Evolutionary conservation across 2,329 filamentous ascomycete genomes (phyloP), one percentile per base, ranked within the genome.

Genomic region (Volutella citrinella): DNA sequence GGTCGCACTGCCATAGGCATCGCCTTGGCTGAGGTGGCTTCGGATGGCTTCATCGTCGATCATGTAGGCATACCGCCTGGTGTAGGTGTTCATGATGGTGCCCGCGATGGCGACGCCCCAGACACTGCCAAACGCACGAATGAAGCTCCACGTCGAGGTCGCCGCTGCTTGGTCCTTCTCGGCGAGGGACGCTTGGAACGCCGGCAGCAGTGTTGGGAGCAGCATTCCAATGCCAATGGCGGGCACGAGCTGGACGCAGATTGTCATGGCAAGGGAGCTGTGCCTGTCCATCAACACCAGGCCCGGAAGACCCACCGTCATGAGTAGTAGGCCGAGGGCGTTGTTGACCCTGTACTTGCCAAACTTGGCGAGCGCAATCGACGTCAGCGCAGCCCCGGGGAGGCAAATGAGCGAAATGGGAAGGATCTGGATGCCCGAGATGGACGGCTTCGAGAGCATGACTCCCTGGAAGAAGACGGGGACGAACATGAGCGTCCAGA

Each of bases 401-500:
- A 64, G 45, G 2, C 48, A 51, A 10, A 59, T 51, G 1, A 61
- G 33, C 1, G 55, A 50, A 1, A 51, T 43, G 23, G 57, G 48
- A 23, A 68, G 52, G 17, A 65, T 34, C 11, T 55, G 45, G 1
- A 65, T 49, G 2, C 60, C 65, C 0, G 63, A 52, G 0, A 54
- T 41, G 0, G 50, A 42, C 0, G 70, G 59, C 1, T 54, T 49
- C 5, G 56, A 53, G 2, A 49, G 30, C 6, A 53, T 49, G 0
- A 72, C 63, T 1, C 54, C 57, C 32, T 73, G 67, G 42, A 72
- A 72, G 45, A 71, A 74, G 2, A 73, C 38, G 0, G 69, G 67
- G 1, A 70, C 31, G 38, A 70, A 70, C 48, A 60, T 65, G 28
- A 59, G 48, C 4, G 52, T 43, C 57, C 64, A 66, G 28, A 59